phyloP scores from a whole-genome alignment of 176 grass and related monocot genomes.

The Bonia amplexicaulis region DNA sequence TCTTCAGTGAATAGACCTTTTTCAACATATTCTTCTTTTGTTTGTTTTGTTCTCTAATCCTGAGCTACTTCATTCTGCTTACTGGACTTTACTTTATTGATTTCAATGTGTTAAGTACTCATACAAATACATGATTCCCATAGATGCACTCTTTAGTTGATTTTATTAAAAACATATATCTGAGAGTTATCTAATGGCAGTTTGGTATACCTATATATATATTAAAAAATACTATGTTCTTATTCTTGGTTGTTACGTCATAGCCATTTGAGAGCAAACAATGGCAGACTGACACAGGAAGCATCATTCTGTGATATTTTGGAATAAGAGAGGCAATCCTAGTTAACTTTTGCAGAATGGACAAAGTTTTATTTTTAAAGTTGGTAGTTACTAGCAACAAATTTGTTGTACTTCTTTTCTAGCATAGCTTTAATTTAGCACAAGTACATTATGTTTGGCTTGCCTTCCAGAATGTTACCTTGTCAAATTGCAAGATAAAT shows the following conservation, averaged over 20 bases:
- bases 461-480: constrained; percentile 12
- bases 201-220: not conserved
- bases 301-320: not conserved
- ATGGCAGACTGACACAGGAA: not conserved
- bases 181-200: not conserved
- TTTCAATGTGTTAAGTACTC: not conserved
- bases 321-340: not conserved
- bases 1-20: constrained; percentile 3
- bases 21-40: not conserved
- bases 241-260: not conserved
- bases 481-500: constrained; percentile 1
- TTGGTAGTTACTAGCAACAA: not conserved
- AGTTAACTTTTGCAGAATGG: not conserved
- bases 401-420: not conserved
- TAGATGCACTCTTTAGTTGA: not conserved
- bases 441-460: not conserved
- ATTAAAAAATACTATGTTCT: not conserved
- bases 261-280: not conserved
- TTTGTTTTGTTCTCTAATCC: not conserved
- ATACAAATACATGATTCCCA: not conserved
- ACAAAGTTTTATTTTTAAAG: constrained; percentile 1
- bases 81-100: not conserved
- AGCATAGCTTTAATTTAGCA: not conserved
- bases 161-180: not conserved
- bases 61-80: not conserved